phyloP scores from a whole-genome alignment of 352 stramenopile species.

The Nothophytophthora sp. region DNA sequence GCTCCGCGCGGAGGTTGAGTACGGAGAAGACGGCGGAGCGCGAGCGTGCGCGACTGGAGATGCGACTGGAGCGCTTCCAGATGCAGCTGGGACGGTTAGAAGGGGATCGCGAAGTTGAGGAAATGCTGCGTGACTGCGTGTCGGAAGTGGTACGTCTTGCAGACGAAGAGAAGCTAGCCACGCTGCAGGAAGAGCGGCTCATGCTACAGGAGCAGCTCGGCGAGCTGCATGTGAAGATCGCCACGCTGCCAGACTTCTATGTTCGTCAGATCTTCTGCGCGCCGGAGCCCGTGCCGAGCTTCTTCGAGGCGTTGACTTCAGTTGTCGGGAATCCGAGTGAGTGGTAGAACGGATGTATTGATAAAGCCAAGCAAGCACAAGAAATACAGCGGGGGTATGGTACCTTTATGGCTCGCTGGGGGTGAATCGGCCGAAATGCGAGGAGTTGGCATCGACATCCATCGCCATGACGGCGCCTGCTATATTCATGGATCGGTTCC shows the following conservation, averaged over 20 bases:
- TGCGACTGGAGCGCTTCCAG: constrained; percentile 57
- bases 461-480: constrained; percentile 84
- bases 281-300: constrained; percentile 64
- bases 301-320: constrained; percentile 80
- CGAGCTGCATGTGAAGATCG: constrained; percentile 83
- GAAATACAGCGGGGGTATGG: constrained; percentile 15
- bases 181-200: constrained; percentile 68
- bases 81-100: constrained; percentile 55
- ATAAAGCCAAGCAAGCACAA: too few species aligned
- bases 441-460: constrained; percentile 41
- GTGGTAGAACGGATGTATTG: constrained; percentile 25
- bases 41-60: constrained; percentile 34
- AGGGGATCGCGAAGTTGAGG: constrained; percentile 49
- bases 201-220: constrained; percentile 69
- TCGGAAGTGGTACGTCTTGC: constrained; percentile 48
- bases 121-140: constrained; percentile 58
- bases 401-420: constrained; percentile 35
- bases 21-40: constrained; percentile 30
- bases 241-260: constrained; percentile 84
- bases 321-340: constrained; percentile 30
- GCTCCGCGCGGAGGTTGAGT: constrained; percentile 5
- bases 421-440: constrained; percentile 40
- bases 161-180: constrained; percentile 58
- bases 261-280: constrained; percentile 86
- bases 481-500: constrained; percentile 81